These are phyloP conservation scores for Holtermannia corniformis DNA, from an alignment of 768 basidiomycete species.

Conservation along the genomic window DNA sequence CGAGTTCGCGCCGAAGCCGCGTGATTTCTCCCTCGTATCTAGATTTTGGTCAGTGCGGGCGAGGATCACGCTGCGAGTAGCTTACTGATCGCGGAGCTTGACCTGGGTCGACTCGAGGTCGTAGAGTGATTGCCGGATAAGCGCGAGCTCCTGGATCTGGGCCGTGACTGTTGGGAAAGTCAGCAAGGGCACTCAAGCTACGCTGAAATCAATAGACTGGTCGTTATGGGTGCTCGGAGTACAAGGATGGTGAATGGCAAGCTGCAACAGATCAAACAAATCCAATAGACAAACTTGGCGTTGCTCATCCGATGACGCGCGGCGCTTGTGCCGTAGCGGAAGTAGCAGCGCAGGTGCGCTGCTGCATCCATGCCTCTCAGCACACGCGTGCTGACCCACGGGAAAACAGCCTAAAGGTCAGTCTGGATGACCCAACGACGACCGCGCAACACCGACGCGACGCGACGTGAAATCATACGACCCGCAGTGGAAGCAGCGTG, in stretches of 20 bases:
- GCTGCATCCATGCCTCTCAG: too few relatives aligned
- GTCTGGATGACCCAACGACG: too few relatives aligned
- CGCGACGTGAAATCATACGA: too few relatives aligned
- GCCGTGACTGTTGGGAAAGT: slow-evolving; percentile 39
- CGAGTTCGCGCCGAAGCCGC: slow-evolving; percentile 60
- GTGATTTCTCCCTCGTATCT: slow-evolving; percentile 73
- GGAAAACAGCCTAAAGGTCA: too few relatives aligned
- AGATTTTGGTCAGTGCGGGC: background rate
- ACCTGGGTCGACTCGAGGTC: slow-evolving; percentile 82
- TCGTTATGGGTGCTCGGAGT: background rate
- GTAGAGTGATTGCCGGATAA: slow-evolving; percentile 79
- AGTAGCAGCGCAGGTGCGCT: too few relatives aligned
- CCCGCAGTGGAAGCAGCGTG: too few relatives aligned
- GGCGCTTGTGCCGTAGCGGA: too few relatives aligned
- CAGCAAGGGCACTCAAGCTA: too few relatives aligned
- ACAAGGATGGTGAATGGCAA: background rate
- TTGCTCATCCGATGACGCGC: background rate
- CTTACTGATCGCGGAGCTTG: slow-evolving; percentile 63
- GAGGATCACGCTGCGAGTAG: too few relatives aligned
- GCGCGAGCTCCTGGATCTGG: slow-evolving; percentile 82
- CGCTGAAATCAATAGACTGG: too few relatives aligned
- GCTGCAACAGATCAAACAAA: background rate
- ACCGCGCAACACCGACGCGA: too few relatives aligned
- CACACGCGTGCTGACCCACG: too few relatives aligned
- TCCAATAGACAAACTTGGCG: background rate